Conservation (phyloP, 2,329 filamentous ascomycete species). For the Epichloe brachyelytri region DNA sequence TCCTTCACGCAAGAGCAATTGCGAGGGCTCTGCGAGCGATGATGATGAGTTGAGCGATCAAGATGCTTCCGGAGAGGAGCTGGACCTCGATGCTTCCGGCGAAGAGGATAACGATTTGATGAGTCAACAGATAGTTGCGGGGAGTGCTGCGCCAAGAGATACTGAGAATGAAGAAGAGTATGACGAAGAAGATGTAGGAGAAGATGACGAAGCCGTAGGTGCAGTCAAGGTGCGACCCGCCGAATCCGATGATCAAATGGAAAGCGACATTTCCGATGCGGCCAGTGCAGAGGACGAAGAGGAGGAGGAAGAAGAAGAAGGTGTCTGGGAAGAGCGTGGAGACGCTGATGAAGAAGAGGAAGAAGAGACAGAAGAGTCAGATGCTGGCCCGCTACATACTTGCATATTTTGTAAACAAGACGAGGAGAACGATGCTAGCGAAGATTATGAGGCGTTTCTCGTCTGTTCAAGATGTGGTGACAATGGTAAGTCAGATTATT, state of each 20-base stretch:
- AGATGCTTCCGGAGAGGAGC: constrained; percentile 28
- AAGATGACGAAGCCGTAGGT: constrained; percentile 36
- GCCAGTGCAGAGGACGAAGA: constrained; percentile 27
- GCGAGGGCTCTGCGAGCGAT: constrained; percentile 12
- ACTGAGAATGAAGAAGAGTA: constrained; percentile 20
- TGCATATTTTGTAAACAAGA: constrained; percentile 70
- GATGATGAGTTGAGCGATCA: constrained; percentile 25
- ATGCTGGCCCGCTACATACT: constrained; percentile 20
- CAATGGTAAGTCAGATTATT: constrained; percentile 50
- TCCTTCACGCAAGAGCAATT: constrained; percentile 9
- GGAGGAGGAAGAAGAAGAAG: constrained; percentile 19
- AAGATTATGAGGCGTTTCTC: constrained; percentile 70
- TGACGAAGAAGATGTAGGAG: constrained; percentile 10
- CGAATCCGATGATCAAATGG: constrained; percentile 34
- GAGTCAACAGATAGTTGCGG: constrained; percentile 16
- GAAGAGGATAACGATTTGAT: constrained; percentile 26
- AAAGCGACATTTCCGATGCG: constrained; percentile 32
- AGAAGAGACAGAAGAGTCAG: constrained; percentile 8
- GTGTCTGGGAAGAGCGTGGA: constrained; percentile 4
- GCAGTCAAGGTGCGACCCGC: constrained; percentile 44
- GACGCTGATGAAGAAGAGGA: constrained; percentile 4
- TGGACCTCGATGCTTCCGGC: constrained; percentile 29
- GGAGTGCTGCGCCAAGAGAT: constrained; percentile 12
- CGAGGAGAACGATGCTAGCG: constrained; percentile 70
- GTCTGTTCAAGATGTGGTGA: constrained; percentile 67